Conservation (phyloP, 345 rosid species). For the Eucalyptus polybractea region DNA sequence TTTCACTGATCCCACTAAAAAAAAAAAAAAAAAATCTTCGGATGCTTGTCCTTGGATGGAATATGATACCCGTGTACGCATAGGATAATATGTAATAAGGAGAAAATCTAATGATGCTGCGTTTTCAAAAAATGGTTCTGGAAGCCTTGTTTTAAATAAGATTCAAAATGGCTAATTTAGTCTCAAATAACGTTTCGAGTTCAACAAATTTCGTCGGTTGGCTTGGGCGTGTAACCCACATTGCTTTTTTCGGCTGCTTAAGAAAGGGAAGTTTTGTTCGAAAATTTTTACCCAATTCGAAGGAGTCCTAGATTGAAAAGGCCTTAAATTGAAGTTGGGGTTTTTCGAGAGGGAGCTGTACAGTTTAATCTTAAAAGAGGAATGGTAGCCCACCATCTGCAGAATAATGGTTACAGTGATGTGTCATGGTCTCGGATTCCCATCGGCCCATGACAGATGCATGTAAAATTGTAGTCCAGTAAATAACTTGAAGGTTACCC, state of each 20-base stretch:
- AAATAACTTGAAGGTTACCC: neutral
- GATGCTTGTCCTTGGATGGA: neutral
- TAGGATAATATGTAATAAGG: neutral
- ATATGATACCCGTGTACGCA: neutral
- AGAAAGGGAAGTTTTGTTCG: neutral
- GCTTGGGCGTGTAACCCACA: accelerated
- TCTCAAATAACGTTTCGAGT: neutral
- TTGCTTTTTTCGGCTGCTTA: neutral
- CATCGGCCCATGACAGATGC: too few relatives aligned
- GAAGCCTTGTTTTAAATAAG: neutral
- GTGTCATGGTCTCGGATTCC: too few relatives aligned
- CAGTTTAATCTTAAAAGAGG: neutral
- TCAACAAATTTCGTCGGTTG: accelerated
- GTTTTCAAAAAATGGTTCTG: neutral
- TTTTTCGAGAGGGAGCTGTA: neutral
- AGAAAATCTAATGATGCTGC: too few relatives aligned
- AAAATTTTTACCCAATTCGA: neutral
- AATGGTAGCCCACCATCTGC: accelerated
- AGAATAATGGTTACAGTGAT: neutral
- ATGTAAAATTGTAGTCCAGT: neutral
- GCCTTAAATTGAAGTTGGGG: neutral
- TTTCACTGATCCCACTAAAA: neutral
- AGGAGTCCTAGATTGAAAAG: neutral
- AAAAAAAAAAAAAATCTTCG: neutral
- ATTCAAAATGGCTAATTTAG: neutral